Conservation (phyloP, 2,329 filamentous ascomycete species). For the Botrytis paeoniae region DNA sequence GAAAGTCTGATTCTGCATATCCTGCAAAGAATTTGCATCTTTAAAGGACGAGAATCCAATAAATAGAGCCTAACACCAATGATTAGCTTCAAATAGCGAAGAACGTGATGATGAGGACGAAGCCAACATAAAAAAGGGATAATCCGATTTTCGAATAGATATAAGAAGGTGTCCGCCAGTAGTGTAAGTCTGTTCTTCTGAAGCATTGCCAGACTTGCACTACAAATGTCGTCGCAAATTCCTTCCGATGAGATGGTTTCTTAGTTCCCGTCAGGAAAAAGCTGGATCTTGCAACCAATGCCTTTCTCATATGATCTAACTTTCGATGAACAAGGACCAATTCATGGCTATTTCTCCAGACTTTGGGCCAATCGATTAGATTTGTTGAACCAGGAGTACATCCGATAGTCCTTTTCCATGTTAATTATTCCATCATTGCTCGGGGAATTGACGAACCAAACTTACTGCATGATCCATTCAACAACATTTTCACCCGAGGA, state of each 20-base stretch:
- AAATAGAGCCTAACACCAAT: constrained; percentile 47
- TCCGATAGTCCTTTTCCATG: constrained; percentile 46
- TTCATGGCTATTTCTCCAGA: constrained; percentile 55
- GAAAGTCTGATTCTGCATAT: constrained; percentile 70
- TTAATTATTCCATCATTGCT: background rate
- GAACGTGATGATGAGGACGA: background rate
- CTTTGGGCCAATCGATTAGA: constrained; percentile 60
- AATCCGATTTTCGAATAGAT: constrained; percentile 33
- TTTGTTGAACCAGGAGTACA: constrained; percentile 56
- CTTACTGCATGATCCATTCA: constrained; percentile 67
- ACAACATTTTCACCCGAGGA: constrained; percentile 72
- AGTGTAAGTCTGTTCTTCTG: constrained; percentile 57
- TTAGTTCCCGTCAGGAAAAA: constrained; percentile 34
- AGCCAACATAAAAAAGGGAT: constrained; percentile 43
- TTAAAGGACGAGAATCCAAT: constrained; percentile 70
- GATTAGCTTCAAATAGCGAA: background rate
- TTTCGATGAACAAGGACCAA: constrained; percentile 42
- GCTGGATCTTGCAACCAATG: constrained; percentile 31
- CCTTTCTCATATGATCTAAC: constrained; percentile 49
- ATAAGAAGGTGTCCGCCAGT: constrained; percentile 66
- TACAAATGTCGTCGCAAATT: constrained; percentile 60
- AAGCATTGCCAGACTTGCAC: constrained; percentile 54
- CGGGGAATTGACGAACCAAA: background rate
- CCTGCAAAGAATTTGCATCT: constrained; percentile 53
- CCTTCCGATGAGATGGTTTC: constrained; percentile 48